A percentile compares a stretch with the other conserved stretches of the same genome.
phyloP scores from a whole-genome alignment of 495 filamentous ascomycete genomes.

The Penicillium mononematosum region DNA sequence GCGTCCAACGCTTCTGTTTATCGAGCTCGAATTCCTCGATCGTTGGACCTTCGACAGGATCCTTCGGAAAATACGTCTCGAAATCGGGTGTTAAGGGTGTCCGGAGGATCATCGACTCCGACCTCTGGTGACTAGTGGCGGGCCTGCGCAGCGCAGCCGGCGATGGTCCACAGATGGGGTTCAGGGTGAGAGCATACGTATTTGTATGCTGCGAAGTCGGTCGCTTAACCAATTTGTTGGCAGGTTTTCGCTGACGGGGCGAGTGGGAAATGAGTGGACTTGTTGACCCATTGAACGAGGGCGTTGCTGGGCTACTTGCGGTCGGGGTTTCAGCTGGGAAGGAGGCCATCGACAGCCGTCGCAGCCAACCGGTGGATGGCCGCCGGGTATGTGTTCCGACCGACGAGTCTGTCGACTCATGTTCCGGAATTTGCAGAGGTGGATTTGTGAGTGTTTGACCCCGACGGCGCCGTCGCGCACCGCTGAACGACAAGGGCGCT shows the following conservation, averaged over 20 bases:
- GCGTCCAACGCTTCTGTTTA: conserved; percentile 37
- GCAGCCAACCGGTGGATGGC: conserved; percentile 70
- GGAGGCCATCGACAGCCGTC: conserved; percentile 70
- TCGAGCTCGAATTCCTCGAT: conserved; percentile 20
- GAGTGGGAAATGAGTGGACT: conserved; percentile 59
- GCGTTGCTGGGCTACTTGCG: conserved; percentile 63
- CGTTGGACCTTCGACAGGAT: conserved; percentile 19
- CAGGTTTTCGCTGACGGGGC: conserved; percentile 48
- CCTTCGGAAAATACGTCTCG: conserved; percentile 24
- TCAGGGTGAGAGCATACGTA: conserved; percentile 31
- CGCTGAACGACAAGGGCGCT: conserved; percentile 53
- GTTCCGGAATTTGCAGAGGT: conserved; percentile 30
- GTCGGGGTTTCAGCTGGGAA: conserved; percentile 70
- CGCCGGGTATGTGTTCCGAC: conserved; percentile 44
- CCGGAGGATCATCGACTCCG: conserved; percentile 62
- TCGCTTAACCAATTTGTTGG: conserved; percentile 91
- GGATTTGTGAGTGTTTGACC: conserved; percentile 43
- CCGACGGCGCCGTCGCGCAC: conserved; percentile 44
- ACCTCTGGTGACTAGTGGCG: conserved; percentile 84
- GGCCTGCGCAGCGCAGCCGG: conserved; percentile 66
- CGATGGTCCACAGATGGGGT: conserved; percentile 46
- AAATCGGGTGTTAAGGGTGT: conserved; percentile 35
- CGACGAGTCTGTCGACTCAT: conserved; percentile 34
- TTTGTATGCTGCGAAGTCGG: conserved; percentile 59
- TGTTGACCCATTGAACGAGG: conserved; percentile 68